phyloP scores from a whole-genome alignment of 768 basidiomycete genomes.

The Hygrophoropsis aurantiaca region DNA sequence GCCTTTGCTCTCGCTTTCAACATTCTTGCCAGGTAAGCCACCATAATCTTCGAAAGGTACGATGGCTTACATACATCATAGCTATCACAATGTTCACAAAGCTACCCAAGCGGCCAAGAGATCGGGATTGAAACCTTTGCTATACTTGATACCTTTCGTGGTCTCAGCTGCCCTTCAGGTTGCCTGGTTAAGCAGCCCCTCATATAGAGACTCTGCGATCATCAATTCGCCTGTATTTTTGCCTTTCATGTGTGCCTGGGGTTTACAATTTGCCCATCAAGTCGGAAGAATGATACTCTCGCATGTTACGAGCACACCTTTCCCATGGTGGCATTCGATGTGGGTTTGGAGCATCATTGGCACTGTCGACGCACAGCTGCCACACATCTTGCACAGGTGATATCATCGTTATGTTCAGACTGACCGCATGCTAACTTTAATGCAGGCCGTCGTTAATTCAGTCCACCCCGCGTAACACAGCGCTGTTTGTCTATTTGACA shows the following conservation, averaged over 20 bases:
- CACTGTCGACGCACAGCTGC: slow-evolving; percentile 81
- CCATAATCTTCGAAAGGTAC: neutral
- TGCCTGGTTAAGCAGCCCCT: slow-evolving; percentile 77
- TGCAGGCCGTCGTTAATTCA: slow-evolving; percentile 73
- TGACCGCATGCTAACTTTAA: neutral
- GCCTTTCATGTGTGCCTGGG: slow-evolving; percentile 91
- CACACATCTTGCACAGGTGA: slow-evolving; percentile 64
- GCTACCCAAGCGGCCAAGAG: slow-evolving; percentile 44
- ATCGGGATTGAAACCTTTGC: slow-evolving; percentile 54
- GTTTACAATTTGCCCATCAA: slow-evolving; percentile 86
- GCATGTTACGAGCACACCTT: slow-evolving; percentile 80
- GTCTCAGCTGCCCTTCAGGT: slow-evolving; percentile 70
- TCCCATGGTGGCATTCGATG: slow-evolving; percentile 86
- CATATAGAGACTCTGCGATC: slow-evolving; percentile 60
- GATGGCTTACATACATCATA: slow-evolving; percentile 24
- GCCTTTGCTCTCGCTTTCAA: slow-evolving; percentile 74
- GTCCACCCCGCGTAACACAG: slow-evolving; percentile 55
- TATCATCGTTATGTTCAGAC: slow-evolving; percentile 10
- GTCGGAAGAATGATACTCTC: slow-evolving; percentile 92
- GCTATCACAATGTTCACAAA: slow-evolving; percentile 81
- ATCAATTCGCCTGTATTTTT: slow-evolving; percentile 77
- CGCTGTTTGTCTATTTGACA: slow-evolving; percentile 72
- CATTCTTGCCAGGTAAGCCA: slow-evolving; percentile 63
- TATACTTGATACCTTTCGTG: slow-evolving; percentile 79
- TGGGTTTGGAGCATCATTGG: slow-evolving; percentile 82